Evolutionary conservation across 495 filamentous ascomycete genomes (phyloP).

Genomic region (Trichoderma gamsii): DNA sequence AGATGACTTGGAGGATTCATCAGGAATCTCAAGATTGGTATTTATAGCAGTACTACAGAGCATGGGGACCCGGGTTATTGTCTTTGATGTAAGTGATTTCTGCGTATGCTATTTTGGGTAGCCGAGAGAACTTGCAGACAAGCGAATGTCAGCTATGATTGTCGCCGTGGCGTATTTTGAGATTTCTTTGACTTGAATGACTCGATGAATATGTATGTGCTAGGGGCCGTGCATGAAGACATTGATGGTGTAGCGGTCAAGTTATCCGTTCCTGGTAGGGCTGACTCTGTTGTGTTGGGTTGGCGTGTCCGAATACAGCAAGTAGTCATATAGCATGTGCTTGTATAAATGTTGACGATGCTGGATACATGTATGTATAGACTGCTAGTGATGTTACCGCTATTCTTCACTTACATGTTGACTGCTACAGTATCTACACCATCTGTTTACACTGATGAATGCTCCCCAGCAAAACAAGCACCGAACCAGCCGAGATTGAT

Average conservation of each 20-base stretch:
- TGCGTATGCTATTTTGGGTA: background rate
- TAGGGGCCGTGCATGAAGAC: background rate
- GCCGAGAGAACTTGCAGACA: background rate
- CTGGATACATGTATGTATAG: no score
- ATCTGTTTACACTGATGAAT: no score
- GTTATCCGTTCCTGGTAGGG: constrained; percentile 7
- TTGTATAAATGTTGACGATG: no score
- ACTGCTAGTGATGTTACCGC: background rate
- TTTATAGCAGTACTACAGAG: background rate
- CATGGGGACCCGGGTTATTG: no score
- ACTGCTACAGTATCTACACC: background rate
- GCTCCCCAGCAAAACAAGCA: background rate
- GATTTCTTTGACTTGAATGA: background rate
- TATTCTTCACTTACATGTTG: background rate
- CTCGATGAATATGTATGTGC: background rate
- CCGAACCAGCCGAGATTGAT: constrained; percentile 14
- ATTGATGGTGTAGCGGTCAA: background rate
- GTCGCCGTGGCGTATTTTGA: background rate
- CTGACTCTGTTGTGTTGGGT: background rate
- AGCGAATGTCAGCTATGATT: background rate
- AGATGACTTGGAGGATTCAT: background rate
- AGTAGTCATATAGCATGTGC: no score
- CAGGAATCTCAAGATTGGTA: background rate
- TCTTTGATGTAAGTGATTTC: background rate
- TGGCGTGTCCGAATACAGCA: background rate